Conservation (phyloP, 106 monocot genomes). For the Platanthera guangdongensis region DNA sequence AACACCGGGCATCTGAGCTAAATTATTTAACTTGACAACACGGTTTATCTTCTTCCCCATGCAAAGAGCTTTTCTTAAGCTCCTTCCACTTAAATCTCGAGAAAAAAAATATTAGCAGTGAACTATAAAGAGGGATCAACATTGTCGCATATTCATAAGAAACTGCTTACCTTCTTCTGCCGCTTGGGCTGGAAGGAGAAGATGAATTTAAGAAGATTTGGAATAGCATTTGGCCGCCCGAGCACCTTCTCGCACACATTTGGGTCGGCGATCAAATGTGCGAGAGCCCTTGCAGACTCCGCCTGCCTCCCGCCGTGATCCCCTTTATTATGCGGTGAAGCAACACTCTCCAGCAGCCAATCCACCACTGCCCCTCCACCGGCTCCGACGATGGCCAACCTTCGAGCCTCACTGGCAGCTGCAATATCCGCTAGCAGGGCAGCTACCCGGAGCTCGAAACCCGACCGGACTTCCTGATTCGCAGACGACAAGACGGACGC, state of each 20-base stretch:
- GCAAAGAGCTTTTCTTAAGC: background rate
- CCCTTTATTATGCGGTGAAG: constrained; percentile 20
- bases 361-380: constrained; percentile 88
- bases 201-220: constrained; percentile 72
- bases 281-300: constrained; percentile 91
- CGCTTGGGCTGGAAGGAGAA: constrained; percentile 82
- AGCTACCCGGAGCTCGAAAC: constrained; percentile 88
- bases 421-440: constrained; percentile 80
- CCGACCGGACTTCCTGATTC: constrained; percentile 82
- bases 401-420: constrained; percentile 58
- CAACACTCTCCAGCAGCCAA: constrained; percentile 83
- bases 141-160: background rate
- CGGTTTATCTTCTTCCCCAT: background rate
- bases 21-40: background rate
- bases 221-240: constrained; percentile 68
- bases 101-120: background rate
- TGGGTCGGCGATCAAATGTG: constrained; percentile 61
- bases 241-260: constrained; percentile 54
- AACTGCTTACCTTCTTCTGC: constrained; percentile 41
- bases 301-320: constrained; percentile 55
- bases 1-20: background rate
- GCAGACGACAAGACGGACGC: constrained; percentile 75
- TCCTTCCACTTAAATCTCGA: background rate
- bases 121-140: background rate
- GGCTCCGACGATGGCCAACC: constrained; percentile 68